A percentile compares a stretch with the other conserved stretches of the same genome.
Evolutionary conservation across 371 early-diverging fungal genomes (phyloP).

Genomic region (Apophysomyces sp.): DNA sequence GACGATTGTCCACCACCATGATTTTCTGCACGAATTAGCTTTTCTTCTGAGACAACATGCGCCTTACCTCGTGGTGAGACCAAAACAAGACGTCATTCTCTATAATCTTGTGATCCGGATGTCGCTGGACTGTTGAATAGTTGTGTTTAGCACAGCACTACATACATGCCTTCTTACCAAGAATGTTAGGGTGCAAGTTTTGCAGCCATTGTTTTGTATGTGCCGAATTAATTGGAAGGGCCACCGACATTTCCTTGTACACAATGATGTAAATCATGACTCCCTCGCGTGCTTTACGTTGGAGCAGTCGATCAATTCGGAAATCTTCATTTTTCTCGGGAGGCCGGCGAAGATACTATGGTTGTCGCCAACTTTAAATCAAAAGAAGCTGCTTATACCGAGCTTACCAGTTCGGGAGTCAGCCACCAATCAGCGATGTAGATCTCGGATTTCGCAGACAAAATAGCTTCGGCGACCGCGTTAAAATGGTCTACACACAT

Average conservation of each 20-base stretch:
- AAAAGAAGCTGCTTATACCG: not conserved
- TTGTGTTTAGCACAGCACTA: not conserved
- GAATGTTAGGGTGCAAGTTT: conserved; percentile 78
- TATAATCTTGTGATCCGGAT: conserved; percentile 77
- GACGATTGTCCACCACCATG: conserved; percentile 77
- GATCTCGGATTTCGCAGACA: conserved; percentile 75
- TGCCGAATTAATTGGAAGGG: conserved; percentile 77
- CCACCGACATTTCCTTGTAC: conserved; percentile 87
- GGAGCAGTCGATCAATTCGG: conserved; percentile 80
- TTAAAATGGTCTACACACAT: conserved; percentile 72
- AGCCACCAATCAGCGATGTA: conserved; percentile 95
- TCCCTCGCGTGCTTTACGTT: conserved; percentile 85
- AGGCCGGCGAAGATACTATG: conserved; percentile 77
- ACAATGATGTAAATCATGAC: conserved; percentile 88
- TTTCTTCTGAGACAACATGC: conserved; percentile 8
- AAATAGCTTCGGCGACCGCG: conserved; percentile 77
- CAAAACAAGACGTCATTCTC: conserved; percentile 76
- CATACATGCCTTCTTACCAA: conserved; percentile 42
- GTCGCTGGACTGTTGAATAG: conserved; percentile 64
- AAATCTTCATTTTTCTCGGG: conserved; percentile 72
- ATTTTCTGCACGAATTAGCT: conserved; percentile 64
- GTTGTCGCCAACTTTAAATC: not conserved
- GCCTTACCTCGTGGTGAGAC: conserved; percentile 66
- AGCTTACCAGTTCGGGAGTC: conserved; percentile 70
- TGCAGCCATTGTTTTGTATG: conserved; percentile 83